Conservation (phyloP, 805 yeast genomes). For the Hanseniaspora jakobsenii region DNA sequence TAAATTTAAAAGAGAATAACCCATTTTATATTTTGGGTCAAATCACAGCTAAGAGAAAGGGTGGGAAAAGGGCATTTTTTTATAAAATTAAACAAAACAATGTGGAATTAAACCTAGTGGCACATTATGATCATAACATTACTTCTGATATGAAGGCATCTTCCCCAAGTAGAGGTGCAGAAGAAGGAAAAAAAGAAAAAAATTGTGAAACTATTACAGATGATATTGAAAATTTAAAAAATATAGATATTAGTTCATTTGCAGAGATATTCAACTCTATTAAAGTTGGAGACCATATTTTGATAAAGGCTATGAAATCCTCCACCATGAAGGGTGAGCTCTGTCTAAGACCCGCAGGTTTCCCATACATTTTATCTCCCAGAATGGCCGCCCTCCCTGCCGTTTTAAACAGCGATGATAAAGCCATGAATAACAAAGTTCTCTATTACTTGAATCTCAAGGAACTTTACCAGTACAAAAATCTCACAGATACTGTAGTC, state of each 20-base stretch:
- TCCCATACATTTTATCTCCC: constrained; percentile 1
- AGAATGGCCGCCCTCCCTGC: constrained; percentile 1
- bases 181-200: no score
- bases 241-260: no score
- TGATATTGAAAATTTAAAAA: no score
- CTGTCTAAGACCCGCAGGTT: constrained; percentile 3
- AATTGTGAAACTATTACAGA: no score
- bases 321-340: constrained; percentile 2
- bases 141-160: no score
- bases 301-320: constrained; percentile 1
- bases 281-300: constrained; percentile 10
- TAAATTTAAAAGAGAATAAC: background rate
- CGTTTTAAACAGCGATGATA: background rate
- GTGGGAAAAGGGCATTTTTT: constrained; percentile 28
- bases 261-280: constrained; percentile 3
- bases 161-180: no score
- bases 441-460: constrained; percentile 2
- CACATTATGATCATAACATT: constrained; percentile 7
- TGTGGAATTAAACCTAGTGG: constrained; percentile 13
- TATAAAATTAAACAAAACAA: constrained; percentile 21
- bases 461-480: constrained; percentile 5
- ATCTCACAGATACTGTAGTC: background rate
- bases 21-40: constrained; percentile 21
- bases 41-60: constrained; percentile 23
- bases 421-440: constrained; percentile 4